Conservation (phyloP, 164 flowering plant species). For the Vitis rotundifolia region DNA sequence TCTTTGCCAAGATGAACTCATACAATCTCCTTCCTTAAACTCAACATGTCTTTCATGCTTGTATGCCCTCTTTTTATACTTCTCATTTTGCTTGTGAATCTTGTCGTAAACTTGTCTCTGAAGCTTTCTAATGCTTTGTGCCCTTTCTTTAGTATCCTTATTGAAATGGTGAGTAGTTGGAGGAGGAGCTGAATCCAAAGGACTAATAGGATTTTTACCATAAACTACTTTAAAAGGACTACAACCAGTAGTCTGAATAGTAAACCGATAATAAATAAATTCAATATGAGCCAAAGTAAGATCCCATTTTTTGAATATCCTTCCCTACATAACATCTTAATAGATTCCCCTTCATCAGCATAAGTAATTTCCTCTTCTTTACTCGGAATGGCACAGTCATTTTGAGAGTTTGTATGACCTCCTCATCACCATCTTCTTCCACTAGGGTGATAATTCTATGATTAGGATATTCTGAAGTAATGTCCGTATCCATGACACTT, state of each 20-base stretch:
- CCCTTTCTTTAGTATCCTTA: slow-evolving; percentile 10
- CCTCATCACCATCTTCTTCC: slow-evolving; percentile 2
- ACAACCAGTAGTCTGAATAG: no score
- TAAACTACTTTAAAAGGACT: no score
- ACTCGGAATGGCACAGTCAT: no score
- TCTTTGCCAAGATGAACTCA: slow-evolving; percentile 26
- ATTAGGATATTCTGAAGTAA: slow-evolving; percentile 5
- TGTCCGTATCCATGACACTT: slow-evolving; percentile 5
- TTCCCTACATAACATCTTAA: no score
- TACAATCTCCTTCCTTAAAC: slow-evolving; percentile 19
- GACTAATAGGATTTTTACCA: slow-evolving; percentile 12
- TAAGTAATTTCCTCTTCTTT: no score
- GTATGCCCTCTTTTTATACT: not conserved
- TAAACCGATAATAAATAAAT: no score
- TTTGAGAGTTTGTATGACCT: no score
- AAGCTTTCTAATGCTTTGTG: not conserved
- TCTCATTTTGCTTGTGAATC: not conserved
- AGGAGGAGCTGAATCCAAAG: slow-evolving; percentile 8
- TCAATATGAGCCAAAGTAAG: no score
- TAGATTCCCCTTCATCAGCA: no score
- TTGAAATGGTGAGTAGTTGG: not conserved
- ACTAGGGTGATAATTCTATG: not conserved
- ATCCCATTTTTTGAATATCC: no score
- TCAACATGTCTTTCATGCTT: not conserved
- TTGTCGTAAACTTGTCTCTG: not conserved